A percentile compares a stretch with the other conserved stretches of the same genome.
These are phyloP conservation scores for Dendrobium huoshanense DNA, from an alignment of 106 monocot genomes.

Conservation along the genomic window DNA sequence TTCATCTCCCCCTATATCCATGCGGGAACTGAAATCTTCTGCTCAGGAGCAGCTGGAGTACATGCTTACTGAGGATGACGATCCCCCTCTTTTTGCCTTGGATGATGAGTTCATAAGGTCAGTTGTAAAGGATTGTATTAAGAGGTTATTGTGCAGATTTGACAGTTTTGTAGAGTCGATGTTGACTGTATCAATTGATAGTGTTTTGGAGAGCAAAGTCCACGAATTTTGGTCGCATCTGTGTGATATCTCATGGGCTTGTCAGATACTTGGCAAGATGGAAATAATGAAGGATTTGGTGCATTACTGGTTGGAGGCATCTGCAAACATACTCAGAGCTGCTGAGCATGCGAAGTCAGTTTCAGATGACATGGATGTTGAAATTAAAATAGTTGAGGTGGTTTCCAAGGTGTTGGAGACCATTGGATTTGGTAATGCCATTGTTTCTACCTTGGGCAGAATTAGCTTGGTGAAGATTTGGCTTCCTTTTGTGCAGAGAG, in stretches of 20 bases:
- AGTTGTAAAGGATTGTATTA: slow-evolving; percentile 43
- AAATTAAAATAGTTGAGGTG: slow-evolving; percentile 47
- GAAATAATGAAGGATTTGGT: slow-evolving; percentile 86
- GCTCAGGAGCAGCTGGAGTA: slow-evolving; percentile 87
- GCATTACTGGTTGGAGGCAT: slow-evolving; percentile 45
- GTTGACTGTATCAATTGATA: not conserved
- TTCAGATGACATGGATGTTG: slow-evolving; percentile 9
- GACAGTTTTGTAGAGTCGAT: slow-evolving; percentile 15
- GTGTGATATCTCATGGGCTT: slow-evolving; percentile 70
- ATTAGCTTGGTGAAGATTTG: slow-evolving; percentile 46
- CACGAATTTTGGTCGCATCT: slow-evolving; percentile 24
- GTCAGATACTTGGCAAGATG: slow-evolving; percentile 67
- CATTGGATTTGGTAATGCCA: slow-evolving; percentile 53
- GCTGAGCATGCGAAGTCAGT: slow-evolving; percentile 7
- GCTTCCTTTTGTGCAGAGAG: slow-evolving; percentile 57
- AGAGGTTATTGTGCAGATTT: slow-evolving; percentile 35
- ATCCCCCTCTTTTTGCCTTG: slow-evolving; percentile 42
- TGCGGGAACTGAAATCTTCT: slow-evolving; percentile 52
- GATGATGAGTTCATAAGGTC: slow-evolving; percentile 29
- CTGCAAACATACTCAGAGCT: slow-evolving; percentile 24
- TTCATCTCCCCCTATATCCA: slow-evolving; percentile 27
- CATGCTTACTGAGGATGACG: slow-evolving; percentile 85
- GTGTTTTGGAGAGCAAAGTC: not conserved
- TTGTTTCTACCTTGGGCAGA: slow-evolving; percentile 42
- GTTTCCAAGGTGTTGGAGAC: slow-evolving; percentile 60